Evolutionary conservation across 2,329 filamentous ascomycete species (phyloP).

Genomic region (Colletotrichum godetiae): DNA sequence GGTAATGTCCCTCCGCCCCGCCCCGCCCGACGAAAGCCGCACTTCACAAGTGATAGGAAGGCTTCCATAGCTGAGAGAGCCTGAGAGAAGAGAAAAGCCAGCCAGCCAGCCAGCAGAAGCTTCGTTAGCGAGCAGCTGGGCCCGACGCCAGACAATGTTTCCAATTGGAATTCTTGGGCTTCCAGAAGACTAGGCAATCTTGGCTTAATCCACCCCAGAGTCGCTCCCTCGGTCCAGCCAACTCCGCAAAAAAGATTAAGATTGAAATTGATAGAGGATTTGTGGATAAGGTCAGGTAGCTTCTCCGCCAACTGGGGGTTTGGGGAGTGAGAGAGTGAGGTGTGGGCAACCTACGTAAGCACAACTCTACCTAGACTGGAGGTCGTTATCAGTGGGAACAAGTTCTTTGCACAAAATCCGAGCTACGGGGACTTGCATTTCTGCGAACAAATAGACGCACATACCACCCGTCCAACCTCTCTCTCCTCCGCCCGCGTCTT

Average conservation of each 20-base stretch:
- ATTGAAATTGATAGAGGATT: too few species aligned
- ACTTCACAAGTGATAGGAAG: neutral
- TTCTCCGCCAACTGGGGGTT: neutral
- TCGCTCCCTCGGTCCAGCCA: too few species aligned
- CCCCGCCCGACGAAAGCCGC: neutral
- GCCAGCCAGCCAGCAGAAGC: neutral
- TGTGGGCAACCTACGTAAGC: conserved; percentile 1
- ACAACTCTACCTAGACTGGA: neutral
- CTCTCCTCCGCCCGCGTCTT: neutral
- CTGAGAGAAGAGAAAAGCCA: neutral
- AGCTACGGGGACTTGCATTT: too few species aligned
- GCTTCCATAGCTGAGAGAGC: neutral
- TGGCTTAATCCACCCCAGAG: too few species aligned
- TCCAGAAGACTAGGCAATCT: too few species aligned
- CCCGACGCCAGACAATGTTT: too few species aligned
- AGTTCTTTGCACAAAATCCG: neutral
- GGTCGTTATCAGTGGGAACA: neutral
- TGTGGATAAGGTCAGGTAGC: too few species aligned
- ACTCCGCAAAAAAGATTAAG: too few species aligned
- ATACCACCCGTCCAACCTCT: neutral
- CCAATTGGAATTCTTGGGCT: too few species aligned
- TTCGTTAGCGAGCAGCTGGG: neutral
- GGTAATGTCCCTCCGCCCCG: neutral
- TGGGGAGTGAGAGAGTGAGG: too few species aligned
- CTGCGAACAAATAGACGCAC: neutral